phyloP scores from a whole-genome alignment of 495 filamentous ascomycete genomes.

The Penicillium egyptiacum region DNA sequence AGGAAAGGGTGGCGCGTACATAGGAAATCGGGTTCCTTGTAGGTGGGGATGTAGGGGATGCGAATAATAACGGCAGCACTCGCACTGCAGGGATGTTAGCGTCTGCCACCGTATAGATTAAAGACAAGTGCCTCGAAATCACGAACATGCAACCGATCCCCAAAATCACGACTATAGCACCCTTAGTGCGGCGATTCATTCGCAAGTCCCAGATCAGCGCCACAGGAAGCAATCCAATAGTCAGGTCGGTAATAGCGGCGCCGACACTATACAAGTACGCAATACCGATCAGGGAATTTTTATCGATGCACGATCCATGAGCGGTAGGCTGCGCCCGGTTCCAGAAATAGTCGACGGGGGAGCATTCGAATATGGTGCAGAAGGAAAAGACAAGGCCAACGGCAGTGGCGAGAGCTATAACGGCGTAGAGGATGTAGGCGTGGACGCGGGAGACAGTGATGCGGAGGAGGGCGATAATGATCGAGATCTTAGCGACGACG shows the following conservation, averaged over 20 bases:
- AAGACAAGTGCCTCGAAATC: not conserved
- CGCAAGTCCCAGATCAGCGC: conserved; percentile 34
- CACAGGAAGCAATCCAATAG: conserved; percentile 35
- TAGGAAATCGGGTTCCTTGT: conserved; percentile 32
- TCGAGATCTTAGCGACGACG: conserved; percentile 36
- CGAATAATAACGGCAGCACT: conserved; percentile 38
- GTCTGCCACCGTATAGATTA: conserved; percentile 3
- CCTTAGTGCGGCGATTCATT: conserved; percentile 33
- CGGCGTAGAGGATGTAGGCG: conserved; percentile 32
- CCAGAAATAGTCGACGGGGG: conserved; percentile 38
- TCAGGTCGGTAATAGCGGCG: conserved; percentile 37
- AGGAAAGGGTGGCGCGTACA: conserved; percentile 20
- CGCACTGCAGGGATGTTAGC: conserved; percentile 27
- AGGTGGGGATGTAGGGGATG: conserved; percentile 32
- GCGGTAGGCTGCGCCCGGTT: conserved; percentile 13
- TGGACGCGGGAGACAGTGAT: conserved; percentile 34
- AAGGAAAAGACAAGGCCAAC: conserved; percentile 34
- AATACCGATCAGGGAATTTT: conserved; percentile 24
- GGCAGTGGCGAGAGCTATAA: conserved; percentile 24
- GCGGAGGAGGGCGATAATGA: conserved; percentile 40
- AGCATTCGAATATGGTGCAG: conserved; percentile 40
- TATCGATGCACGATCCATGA: conserved; percentile 31
- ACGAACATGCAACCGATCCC: conserved; percentile 40
- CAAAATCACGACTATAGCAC: conserved; percentile 27
- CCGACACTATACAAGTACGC: conserved; percentile 40